These are phyloP conservation scores for Colletotrichum musae DNA, from an alignment of 2,329 filamentous ascomycete genomes.

Conservation along the genomic window DNA sequence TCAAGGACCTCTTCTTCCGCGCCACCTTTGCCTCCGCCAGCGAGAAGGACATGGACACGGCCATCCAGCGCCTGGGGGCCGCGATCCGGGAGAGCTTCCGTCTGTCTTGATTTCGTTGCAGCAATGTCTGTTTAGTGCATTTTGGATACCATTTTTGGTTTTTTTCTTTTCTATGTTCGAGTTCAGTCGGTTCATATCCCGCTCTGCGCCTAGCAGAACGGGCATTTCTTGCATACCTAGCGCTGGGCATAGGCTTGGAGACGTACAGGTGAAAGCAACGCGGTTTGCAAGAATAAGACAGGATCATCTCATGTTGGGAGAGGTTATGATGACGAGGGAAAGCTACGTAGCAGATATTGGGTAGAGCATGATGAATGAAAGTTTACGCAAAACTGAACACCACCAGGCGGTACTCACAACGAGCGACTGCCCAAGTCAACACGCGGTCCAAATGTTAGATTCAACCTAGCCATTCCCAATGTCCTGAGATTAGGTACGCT, in stretches of 20 bases:
- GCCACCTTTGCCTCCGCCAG: slow-evolving; percentile 90
- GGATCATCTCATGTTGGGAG: not conserved
- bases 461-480: too few relatives aligned
- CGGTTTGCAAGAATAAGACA: too few relatives aligned
- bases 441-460: too few relatives aligned
- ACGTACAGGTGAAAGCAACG: too few relatives aligned
- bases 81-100: slow-evolving; percentile 75
- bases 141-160: not conserved
- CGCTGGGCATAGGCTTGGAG: too few relatives aligned
- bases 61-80: slow-evolving; percentile 81
- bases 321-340: not conserved
- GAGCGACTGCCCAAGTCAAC: not conserved
- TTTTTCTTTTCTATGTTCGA: not conserved
- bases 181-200: too few relatives aligned
- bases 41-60: slow-evolving; percentile 77
- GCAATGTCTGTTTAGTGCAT: not conserved
- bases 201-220: too few relatives aligned
- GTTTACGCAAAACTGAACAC: not conserved
- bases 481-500: not conserved
- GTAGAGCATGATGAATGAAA: slow-evolving; percentile 1
- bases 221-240: too few relatives aligned
- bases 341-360: not conserved
- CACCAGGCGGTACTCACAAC: too few relatives aligned
- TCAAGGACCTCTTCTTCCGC: slow-evolving; percentile 84
- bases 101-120: slow-evolving; percentile 45